These are phyloP conservation scores for Tanozyma kutaoensis DNA, from an alignment of 805 yeast species.

Conservation along the genomic window DNA sequence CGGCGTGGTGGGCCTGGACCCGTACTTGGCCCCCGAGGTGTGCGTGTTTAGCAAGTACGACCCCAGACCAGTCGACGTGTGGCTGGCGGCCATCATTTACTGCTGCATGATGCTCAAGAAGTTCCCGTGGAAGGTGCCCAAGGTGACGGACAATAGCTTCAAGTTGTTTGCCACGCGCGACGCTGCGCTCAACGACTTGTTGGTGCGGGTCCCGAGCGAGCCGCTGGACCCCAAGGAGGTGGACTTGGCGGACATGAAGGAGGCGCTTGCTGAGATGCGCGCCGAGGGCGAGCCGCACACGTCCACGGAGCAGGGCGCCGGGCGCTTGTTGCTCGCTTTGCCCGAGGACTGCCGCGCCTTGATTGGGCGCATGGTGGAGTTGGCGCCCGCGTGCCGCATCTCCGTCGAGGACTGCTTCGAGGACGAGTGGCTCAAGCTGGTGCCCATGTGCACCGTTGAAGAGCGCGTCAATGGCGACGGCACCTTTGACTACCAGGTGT, in stretches of 20 bases:
- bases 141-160: conserved; percentile 68
- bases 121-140: conserved; percentile 93
- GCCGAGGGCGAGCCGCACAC: conserved; percentile 37
- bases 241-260: conserved; percentile 9
- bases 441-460: conserved; percentile 58
- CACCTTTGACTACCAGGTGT: conserved; percentile 20
- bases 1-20: conserved; percentile 83
- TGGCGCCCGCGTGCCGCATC: conserved; percentile 79
- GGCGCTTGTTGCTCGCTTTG: conserved; percentile 53
- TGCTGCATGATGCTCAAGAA: conserved; percentile 87
- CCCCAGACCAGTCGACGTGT: conserved; percentile 87
- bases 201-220: conserved; percentile 36
- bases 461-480: conserved; percentile 25
- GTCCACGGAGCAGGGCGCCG: conserved; percentile 57
- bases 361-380: conserved; percentile 64
- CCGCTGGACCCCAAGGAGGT: conserved; percentile 6
- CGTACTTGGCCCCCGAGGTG: conserved; percentile 87
- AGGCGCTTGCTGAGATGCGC: conserved; percentile 8
- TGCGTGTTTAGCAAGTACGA: conserved; percentile 72
- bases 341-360: conserved; percentile 58
- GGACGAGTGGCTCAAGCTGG: conserved; percentile 54
- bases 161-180: conserved; percentile 69
- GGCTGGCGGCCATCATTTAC: conserved; percentile 86
- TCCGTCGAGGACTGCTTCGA: conserved; percentile 67
- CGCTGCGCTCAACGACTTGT: conserved; percentile 47